These are phyloP conservation scores for Lavandula angustifolia DNA, from an alignment of 257 asterid genomes.

Conservation along the genomic window DNA sequence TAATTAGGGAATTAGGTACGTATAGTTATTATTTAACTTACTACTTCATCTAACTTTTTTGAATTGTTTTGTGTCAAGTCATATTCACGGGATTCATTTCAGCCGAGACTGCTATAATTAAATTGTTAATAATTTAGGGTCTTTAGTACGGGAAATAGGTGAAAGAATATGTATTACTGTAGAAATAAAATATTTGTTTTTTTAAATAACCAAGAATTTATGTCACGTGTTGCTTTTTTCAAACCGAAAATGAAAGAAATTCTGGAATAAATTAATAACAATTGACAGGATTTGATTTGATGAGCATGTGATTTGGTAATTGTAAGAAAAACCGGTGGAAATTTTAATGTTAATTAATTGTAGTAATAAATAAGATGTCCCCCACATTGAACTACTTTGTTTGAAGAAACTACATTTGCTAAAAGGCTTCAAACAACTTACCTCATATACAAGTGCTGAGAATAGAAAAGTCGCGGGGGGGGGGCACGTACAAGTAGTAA, in stretches of 20 bases:
- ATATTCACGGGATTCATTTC: background rate
- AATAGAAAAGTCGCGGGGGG: no score
- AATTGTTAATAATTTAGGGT: background rate
- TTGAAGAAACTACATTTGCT: slow-evolving; percentile 21
- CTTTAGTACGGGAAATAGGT: no score
- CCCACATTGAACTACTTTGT: slow-evolving; percentile 28
- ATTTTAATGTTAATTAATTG: slow-evolving; percentile 28
- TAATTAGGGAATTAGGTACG: slow-evolving; percentile 21
- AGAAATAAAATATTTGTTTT: background rate
- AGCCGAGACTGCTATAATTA: background rate
- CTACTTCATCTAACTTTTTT: background rate
- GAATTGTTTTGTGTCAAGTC: background rate
- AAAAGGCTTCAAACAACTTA: slow-evolving; percentile 25
- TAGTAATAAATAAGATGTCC: slow-evolving; percentile 29
- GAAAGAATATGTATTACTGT: background rate
- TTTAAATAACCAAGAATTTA: no score
- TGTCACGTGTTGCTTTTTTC: background rate
- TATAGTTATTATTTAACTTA: background rate
- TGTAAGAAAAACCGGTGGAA: slow-evolving; percentile 26
- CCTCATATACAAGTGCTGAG: slow-evolving; percentile 15
- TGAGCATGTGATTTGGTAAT: slow-evolving; percentile 24
- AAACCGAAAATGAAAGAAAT: background rate
- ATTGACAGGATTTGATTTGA: background rate
- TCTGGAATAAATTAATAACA: background rate
- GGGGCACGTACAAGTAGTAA: no score